Evolutionary conservation across 805 yeast genomes (phyloP), one percentile per base, ranked within the genome.

Genomic region (Candida chilensis): DNA sequence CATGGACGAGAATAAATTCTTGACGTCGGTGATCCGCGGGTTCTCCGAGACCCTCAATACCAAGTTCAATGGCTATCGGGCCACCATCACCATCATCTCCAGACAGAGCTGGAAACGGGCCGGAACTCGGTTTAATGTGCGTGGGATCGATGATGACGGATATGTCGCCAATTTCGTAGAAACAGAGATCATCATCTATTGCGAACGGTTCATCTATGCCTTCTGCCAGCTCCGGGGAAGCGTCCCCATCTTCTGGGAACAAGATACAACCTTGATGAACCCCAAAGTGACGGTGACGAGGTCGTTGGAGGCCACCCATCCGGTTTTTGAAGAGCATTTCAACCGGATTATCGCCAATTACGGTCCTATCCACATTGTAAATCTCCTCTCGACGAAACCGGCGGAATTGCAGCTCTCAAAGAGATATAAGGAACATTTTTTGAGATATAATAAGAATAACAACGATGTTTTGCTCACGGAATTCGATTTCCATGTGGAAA

Each of bases 41-140:
- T 92, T 87, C 63, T 96, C 97, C 0, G 83, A 84, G 38, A 83
- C 96, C 0, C 63, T 71, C 27, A 54, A 60, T 3, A 49, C 75
- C 1, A 45, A 51, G 28, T 44, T 65, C 19, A 50, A 52, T 14
- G 49, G 48, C 20, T 43, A 52, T 9, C 51, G 54, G 5, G 76
- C 70, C 12, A 52, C 70, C 2, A 54, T 88, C 36, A 81, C 97
- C 0, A 70, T 90, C 14, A 76, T 92, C 12, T 88, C 96, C 1
- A 82, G 92, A 42, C 97, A 90, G 52, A 82, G 94, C n/a, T 92
- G 97, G 86, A 78, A 78, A 48, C 64, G 97, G 34, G 98, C 99
- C 2, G 99, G 99, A 4, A 94, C 99, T 0, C 67, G 99, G 42
- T 92, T 75, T 55, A 84, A 85, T 52, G 88, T 94, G 4, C 70